Evolutionary conservation across 108 stramenopile species (phyloP).

Genomic region (Cylindrotheca fusiformis): DNA sequence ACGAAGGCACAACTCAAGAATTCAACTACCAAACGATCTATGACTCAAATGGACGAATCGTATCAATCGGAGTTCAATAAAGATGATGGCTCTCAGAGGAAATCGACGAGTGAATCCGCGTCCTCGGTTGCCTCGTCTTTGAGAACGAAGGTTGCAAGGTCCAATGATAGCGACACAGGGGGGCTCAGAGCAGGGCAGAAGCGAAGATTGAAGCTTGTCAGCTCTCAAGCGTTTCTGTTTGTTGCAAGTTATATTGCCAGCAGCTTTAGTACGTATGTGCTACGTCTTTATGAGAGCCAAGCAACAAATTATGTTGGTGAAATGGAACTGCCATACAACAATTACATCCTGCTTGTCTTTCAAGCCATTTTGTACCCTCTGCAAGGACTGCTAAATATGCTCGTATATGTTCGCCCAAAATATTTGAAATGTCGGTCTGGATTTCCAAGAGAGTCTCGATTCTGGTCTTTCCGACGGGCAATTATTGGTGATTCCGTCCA

Average conservation of each 20-base stretch:
- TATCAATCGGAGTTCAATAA: neutral
- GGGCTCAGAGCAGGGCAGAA: neutral
- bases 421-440: constrained; percentile 32
- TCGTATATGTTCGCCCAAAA: constrained; percentile 47
- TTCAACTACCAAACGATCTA: neutral
- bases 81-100: neutral
- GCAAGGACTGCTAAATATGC: constrained; percentile 55
- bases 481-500: neutral
- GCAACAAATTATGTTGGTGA: constrained; percentile 1
- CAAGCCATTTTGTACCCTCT: constrained; percentile 47
- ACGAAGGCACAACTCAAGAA: neutral
- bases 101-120: neutral
- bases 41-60: neutral
- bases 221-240: constrained; percentile 12
- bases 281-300: constrained; percentile 19
- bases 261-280: neutral
- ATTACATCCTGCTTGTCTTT: constrained; percentile 26
- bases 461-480: neutral
- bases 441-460: neutral
- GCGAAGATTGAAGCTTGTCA: constrained; percentile 8
- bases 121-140: neutral
- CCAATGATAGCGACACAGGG: neutral
- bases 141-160: neutral
- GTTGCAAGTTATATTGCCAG: constrained; percentile 12
- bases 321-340: neutral